phyloP scores from a whole-genome alignment of 2,329 filamentous ascomycete genomes.

The Colletotrichum shisoi region DNA sequence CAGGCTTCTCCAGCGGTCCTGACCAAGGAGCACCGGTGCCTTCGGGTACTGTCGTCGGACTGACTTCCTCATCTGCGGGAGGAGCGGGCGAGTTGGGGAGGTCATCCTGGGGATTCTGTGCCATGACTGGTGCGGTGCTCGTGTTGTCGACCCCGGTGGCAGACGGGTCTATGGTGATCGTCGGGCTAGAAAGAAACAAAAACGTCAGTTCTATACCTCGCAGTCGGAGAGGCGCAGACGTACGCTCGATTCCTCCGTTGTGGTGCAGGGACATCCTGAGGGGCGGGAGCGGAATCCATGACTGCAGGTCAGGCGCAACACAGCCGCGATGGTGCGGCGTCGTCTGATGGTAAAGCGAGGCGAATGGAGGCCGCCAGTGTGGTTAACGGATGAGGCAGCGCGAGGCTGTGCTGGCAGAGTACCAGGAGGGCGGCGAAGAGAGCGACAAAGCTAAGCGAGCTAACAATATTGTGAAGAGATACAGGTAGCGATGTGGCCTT shows the following conservation, averaged over 20 bases:
- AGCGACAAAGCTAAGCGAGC: slow-evolving; percentile 10
- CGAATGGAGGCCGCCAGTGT: slow-evolving; percentile 24
- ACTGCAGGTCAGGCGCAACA: slow-evolving; percentile 12
- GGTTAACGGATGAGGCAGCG: slow-evolving; percentile 10
- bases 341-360: slow-evolving; percentile 21
- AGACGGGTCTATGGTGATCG: slow-evolving; percentile 64
- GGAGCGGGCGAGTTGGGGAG: slow-evolving; percentile 49
- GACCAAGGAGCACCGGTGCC: slow-evolving; percentile 44
- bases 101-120: slow-evolving; percentile 43
- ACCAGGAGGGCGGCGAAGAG: slow-evolving; percentile 22
- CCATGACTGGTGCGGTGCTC: slow-evolving; percentile 44
- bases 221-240: slow-evolving; percentile 40
- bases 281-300: slow-evolving; percentile 33
- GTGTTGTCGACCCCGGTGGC: slow-evolving; percentile 47
- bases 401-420: slow-evolving; percentile 26
- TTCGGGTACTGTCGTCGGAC: slow-evolving; percentile 51
- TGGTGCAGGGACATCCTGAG: slow-evolving; percentile 35
- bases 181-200: slow-evolving; percentile 51
- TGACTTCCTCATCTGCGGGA: slow-evolving; percentile 52
- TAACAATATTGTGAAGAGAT: slow-evolving; percentile 8
- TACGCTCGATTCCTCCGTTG: slow-evolving; percentile 51
- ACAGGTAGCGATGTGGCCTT: not conserved
- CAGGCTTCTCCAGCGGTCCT: slow-evolving; percentile 41
- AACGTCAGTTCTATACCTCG: slow-evolving; percentile 35
- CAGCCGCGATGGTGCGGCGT: slow-evolving; percentile 31